These are phyloP conservation scores for Colletotrichum melonis DNA, from an alignment of 2,329 filamentous ascomycete genomes.

Conservation along the genomic window DNA sequence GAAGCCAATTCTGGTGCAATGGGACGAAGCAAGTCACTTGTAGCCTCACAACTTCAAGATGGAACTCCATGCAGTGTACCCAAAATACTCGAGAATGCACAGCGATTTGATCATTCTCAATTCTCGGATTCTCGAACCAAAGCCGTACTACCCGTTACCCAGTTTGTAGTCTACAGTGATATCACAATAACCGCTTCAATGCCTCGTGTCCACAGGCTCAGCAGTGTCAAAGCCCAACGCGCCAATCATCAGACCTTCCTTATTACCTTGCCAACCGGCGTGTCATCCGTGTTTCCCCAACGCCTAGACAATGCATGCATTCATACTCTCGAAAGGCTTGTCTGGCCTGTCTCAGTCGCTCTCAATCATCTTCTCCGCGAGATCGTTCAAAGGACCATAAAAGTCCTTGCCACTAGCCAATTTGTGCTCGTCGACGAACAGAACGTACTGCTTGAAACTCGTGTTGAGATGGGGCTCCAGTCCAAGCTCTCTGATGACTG, in stretches of 20 bases:
- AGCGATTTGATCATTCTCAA: not conserved
- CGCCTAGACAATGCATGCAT: conserved; percentile 33
- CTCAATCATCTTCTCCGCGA: conserved; percentile 97
- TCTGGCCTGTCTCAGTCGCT: conserved; percentile 72
- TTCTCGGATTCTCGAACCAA: conserved; percentile 13
- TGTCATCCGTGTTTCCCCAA: conserved; percentile 29
- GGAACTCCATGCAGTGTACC: not conserved
- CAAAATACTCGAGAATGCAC: not conserved
- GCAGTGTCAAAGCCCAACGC: conserved; percentile 18
- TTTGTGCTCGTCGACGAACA: conserved; percentile 97
- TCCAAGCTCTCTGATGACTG: conserved; percentile 92
- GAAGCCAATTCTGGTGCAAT: not conserved
- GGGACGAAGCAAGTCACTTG: not conserved
- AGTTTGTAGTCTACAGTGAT: conserved; percentile 34
- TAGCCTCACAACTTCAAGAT: not conserved
- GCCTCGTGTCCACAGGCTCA: not conserved
- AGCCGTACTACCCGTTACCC: conserved; percentile 11
- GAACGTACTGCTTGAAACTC: conserved; percentile 99
- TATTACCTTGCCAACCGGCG: conserved; percentile 21
- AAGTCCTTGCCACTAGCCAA: conserved; percentile 95
- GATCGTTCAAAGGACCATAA: conserved; percentile 93
- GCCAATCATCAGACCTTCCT: conserved; percentile 26
- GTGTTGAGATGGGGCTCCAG: conserved; percentile 98
- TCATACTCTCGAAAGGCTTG: not conserved
- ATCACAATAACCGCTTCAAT: conserved; percentile 33